Conservation (phyloP, 495 filamentous ascomycete species). For the Penicillium simplicissimum region DNA sequence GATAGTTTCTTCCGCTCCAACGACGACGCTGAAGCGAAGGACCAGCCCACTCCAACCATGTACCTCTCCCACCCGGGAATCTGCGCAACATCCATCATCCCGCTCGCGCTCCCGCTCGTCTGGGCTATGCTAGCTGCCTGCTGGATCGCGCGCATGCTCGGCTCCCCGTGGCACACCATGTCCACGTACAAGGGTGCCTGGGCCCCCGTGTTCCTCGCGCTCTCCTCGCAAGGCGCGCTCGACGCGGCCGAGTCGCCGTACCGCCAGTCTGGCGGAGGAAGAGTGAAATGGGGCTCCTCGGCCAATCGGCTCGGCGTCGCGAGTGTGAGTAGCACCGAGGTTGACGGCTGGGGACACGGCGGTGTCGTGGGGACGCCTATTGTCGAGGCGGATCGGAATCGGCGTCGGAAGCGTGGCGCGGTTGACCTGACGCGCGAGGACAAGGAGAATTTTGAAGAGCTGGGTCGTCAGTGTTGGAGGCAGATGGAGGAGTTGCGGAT, state of each 20-base stretch:
- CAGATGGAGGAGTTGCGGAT: slow-evolving; percentile 80
- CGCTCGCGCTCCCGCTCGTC: slow-evolving; percentile 63
- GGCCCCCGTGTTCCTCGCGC: slow-evolving; percentile 75
- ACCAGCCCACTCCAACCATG: slow-evolving; percentile 49
- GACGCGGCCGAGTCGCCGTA: slow-evolving; percentile 58
- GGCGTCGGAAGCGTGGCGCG: slow-evolving; percentile 57
- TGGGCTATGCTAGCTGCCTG: slow-evolving; percentile 65
- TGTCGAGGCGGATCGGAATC: slow-evolving; percentile 45
- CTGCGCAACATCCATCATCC: slow-evolving; percentile 76
- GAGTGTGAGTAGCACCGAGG: slow-evolving; percentile 68
- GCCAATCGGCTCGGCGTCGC: slow-evolving; percentile 57
- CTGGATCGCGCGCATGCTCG: slow-evolving; percentile 73
- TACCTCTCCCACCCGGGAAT: slow-evolving; percentile 88
- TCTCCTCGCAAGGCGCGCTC: slow-evolving; percentile 65
- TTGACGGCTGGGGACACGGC: slow-evolving; percentile 82
- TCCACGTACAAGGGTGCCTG: slow-evolving; percentile 74
- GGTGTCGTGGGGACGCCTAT: slow-evolving; percentile 59
- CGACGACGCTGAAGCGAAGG: slow-evolving; percentile 12
- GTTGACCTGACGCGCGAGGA: slow-evolving; percentile 62
- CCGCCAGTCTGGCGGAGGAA: slow-evolving; percentile 47
- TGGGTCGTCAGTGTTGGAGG: slow-evolving; percentile 73
- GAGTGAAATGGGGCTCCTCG: slow-evolving; percentile 83
- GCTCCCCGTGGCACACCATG: slow-evolving; percentile 83
- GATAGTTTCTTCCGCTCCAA: slow-evolving; percentile 49
- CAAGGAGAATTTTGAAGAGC: slow-evolving; percentile 69